Base-by-base conservation (phyloP, 768 basidiomycete species). In the Leccinum subgranulosum region DNA sequence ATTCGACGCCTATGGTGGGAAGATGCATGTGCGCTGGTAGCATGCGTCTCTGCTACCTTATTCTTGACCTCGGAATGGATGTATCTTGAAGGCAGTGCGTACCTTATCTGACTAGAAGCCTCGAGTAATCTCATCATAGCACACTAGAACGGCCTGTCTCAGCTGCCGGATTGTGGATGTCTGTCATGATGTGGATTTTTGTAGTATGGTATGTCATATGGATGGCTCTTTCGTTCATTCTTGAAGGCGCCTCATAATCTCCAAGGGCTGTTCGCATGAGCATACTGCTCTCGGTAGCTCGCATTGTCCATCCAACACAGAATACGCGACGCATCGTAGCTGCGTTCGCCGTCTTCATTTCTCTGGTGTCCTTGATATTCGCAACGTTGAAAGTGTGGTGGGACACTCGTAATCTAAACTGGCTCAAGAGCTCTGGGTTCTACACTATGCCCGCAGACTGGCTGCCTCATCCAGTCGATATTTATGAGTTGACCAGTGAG, bases 1-100 rank as follows among this genome's bases (percentile, higher is more conserved):
- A 60, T 68, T 31, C 55, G 34, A 56, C 54, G 66, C 6, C 45
- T 63, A 19, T 60, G 65, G 60, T 69, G 65, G 62, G 68, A 68
- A 25, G 68, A 70, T n/a, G 53, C 54, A 1, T 67, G 55, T 53
- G 59, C 63, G 6, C 27, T 49, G 6, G 21, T 64, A 39, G 65
- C 58, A 29, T 53, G 49, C 25, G 8, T 57, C 6, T 55, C 48
- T 51, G 58, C 50, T 25, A 49, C 49, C 29, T 6, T 46, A n/a
- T 48, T 55, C 21, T 14, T 69, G 43, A 33, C 17, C 19, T 28
- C 53, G 1, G 57, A 55, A 21, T 67, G 66, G 61, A 28, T 59
- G 34, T 55, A 58, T 43, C 36, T 64, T 23, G 17, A 63, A 31
- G 64, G 64, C 17, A 58, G 66, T 66, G n/a, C 29, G 61, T 63